Evolutionary conservation across 495 filamentous ascomycete species (phyloP).

Genomic region (Collariella sp.): DNA sequence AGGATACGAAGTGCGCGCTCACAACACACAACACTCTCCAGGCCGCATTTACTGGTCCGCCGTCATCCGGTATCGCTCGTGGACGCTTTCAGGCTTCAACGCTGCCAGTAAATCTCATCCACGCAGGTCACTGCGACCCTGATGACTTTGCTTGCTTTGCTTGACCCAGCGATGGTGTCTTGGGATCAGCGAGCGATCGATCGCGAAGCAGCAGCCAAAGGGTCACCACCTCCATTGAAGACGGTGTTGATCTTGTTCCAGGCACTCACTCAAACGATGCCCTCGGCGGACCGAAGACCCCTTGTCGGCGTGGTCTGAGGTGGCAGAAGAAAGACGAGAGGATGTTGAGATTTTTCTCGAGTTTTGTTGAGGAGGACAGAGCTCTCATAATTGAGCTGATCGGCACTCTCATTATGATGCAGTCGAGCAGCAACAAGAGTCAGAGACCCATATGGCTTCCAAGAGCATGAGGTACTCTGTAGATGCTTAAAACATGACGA

Average conservation of each 20-base stretch:
- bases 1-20: constrained; percentile 6
- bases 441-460: too few relatives aligned
- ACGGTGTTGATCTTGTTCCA: not conserved
- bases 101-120: too few relatives aligned
- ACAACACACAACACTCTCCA: not conserved
- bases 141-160: not conserved
- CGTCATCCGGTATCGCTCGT: constrained; percentile 8
- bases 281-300: not conserved
- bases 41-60: not conserved
- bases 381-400: too few relatives aligned
- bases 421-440: too few relatives aligned
- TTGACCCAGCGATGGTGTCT: not conserved
- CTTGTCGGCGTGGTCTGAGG: constrained; percentile 9
- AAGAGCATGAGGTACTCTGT: too few relatives aligned
- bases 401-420: too few relatives aligned
- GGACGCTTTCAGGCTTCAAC: too few relatives aligned
- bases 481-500: too few relatives aligned
- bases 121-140: too few relatives aligned
- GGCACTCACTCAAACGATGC: not conserved
- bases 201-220: not conserved
- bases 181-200: not conserved
- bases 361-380: too few relatives aligned
- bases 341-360: too few relatives aligned
- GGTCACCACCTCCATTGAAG: not conserved
- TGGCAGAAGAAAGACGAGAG: not conserved